phyloP scores from a whole-genome alignment of 805 yeast species.

The Metschnikowia koreensis region DNA sequence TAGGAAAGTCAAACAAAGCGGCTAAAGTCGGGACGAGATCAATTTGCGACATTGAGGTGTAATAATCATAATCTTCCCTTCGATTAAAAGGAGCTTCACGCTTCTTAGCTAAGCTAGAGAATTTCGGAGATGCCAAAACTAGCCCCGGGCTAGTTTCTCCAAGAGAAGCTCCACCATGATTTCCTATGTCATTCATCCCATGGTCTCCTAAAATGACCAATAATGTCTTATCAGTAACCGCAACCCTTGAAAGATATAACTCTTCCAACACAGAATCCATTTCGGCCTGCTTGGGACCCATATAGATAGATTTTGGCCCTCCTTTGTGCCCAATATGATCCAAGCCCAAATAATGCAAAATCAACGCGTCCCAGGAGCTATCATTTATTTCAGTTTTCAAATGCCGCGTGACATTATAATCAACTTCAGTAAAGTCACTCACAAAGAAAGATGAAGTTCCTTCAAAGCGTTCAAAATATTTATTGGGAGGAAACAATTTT shows the following conservation, averaged over 20 bases:
- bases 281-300: constrained; percentile 80
- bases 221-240: constrained; percentile 45
- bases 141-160: constrained; percentile 93
- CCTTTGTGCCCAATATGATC: constrained; percentile 99
- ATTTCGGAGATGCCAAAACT: constrained; percentile 62
- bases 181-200: constrained; percentile 94
- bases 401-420: constrained; percentile 88
- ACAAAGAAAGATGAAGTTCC: constrained; percentile 95
- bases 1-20: constrained; percentile 57
- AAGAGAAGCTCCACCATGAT: constrained; percentile 91
- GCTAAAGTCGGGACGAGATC: constrained; percentile 74
- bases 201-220: constrained; percentile 87
- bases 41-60: constrained; percentile 56
- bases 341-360: constrained; percentile 87
- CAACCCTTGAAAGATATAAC: constrained; percentile 39
- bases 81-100: constrained; percentile 37
- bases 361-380: constrained; percentile 74
- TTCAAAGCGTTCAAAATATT: constrained; percentile 60
- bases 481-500: constrained; percentile 67
- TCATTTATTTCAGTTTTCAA: constrained; percentile 54
- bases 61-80: constrained; percentile 51
- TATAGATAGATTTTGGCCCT: constrained; percentile 77
- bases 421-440: constrained; percentile 92
- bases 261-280: constrained; percentile 69
- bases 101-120: constrained; percentile 28